These are phyloP conservation scores for Setomelanomma holmii DNA, from an alignment of 2,329 filamentous ascomycete genomes.

Conservation along the genomic window DNA sequence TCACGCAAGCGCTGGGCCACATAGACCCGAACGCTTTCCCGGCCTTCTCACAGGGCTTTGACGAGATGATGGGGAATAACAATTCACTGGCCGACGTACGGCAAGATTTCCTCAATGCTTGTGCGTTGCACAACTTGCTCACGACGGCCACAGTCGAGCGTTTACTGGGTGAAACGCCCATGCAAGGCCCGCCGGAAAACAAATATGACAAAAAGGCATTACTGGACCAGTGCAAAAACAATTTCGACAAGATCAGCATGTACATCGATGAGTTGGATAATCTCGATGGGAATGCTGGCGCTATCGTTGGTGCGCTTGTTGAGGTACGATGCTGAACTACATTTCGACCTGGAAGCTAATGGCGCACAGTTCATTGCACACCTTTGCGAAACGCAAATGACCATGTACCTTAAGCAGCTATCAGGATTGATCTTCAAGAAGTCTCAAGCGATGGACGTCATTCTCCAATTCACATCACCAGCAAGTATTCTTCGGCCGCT, in stretches of 20 bases:
- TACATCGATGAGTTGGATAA: slow-evolving; percentile 83
- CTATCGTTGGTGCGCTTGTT: slow-evolving; percentile 74
- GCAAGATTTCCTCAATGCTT: slow-evolving; percentile 88
- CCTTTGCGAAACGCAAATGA: slow-evolving; percentile 76
- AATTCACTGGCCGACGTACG: slow-evolving; percentile 71
- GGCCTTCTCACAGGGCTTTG: slow-evolving; percentile 69
- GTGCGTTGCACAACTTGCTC: slow-evolving; percentile 86
- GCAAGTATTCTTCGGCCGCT: slow-evolving; percentile 74
- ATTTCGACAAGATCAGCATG: slow-evolving; percentile 76
- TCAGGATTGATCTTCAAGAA: slow-evolving; percentile 77
- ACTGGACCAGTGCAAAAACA: slow-evolving; percentile 77
- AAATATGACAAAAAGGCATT: slow-evolving; percentile 80
- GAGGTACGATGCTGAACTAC: slow-evolving; percentile 41
- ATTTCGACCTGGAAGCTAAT: slow-evolving; percentile 8
- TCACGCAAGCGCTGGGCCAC: slow-evolving; percentile 69
- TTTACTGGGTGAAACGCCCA: slow-evolving; percentile 82
- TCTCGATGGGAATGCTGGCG: slow-evolving; percentile 90
- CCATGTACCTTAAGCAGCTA: slow-evolving; percentile 77
- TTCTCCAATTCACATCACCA: slow-evolving; percentile 77
- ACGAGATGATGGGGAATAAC: slow-evolving; percentile 61
- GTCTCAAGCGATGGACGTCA: slow-evolving; percentile 74
- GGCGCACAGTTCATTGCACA: slow-evolving; percentile 67
- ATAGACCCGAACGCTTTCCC: slow-evolving; percentile 70
- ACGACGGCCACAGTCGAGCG: slow-evolving; percentile 77
- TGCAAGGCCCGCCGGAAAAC: slow-evolving; percentile 77